Evolutionary conservation across 371 early-diverging fungal species (phyloP).

Genomic region (Fennellomyces sp.): DNA sequence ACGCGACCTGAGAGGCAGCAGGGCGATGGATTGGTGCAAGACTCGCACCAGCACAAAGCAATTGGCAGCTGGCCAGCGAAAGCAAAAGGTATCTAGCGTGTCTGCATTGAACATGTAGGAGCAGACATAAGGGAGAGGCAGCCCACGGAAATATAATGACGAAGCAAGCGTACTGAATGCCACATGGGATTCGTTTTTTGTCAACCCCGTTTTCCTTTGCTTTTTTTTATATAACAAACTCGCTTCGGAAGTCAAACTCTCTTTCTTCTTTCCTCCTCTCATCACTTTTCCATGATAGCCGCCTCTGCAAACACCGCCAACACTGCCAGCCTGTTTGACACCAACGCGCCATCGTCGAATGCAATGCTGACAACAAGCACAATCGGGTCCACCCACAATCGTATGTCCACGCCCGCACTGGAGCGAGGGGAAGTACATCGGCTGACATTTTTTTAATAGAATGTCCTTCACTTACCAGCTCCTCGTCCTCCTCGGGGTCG

Average conservation of each 20-base stretch:
- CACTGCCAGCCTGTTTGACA: not conserved
- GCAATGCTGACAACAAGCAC: not conserved
- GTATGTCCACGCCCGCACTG: too few species aligned
- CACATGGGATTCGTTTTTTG: too few species aligned
- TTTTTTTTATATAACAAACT: too few species aligned
- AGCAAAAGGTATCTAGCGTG: conserved; percentile 33
- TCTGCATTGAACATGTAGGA: conserved; percentile 8
- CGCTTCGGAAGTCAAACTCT: too few species aligned
- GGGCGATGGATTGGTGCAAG: conserved; percentile 23
- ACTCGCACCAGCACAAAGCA: conserved; percentile 35
- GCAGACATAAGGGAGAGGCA: not conserved
- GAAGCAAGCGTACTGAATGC: too few species aligned
- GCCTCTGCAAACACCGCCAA: not conserved
- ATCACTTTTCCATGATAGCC: not conserved
- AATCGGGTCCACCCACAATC: too few species aligned
- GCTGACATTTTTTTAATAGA: not conserved
- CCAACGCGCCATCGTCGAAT: not conserved
- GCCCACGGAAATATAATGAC: too few species aligned
- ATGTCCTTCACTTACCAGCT: not conserved
- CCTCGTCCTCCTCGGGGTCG: not conserved
- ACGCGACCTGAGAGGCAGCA: conserved; percentile 28
- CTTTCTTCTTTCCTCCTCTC: not conserved
- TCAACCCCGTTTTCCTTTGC: too few species aligned
- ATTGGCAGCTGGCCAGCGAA: conserved; percentile 34
- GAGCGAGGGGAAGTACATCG: too few species aligned